Base-by-base conservation (phyloP, 306 rosid species). In the Begonia fuchsioides region DNA sequence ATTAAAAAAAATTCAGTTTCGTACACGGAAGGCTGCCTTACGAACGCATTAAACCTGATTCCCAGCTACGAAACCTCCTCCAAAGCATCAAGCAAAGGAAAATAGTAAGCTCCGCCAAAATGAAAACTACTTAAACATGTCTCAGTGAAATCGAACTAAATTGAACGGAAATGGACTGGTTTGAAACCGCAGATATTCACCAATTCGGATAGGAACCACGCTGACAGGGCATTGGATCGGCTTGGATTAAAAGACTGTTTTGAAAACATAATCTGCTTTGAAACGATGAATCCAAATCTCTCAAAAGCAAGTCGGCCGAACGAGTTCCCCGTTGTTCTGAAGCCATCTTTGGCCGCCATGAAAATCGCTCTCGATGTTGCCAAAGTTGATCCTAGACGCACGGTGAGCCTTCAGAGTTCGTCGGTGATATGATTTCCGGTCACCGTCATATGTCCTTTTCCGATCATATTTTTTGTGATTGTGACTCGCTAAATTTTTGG, bases 1-100 rank as follows among this genome's bases (percentile, higher is more conserved):
- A 3, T 56, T 52, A 43, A 54, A 43, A 17, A 20, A 0, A 32
- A 17, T 20, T 15, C 60, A 81, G 93, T 64, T 68, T 81, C 77
- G 93, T 88, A 15, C 97, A 88, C 80, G 97, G 95, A 57, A 88
- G 82, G 47, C 51, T 88, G 53, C 90, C 97, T 19, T 88, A 88
- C 61, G 79, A 84, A 5, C 55, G 61, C 40, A 81, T 88, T 72
- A 72, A 72, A 44, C 82, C 78, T 5, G 87, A 88, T 39, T 8
- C 49, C 47, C 86, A 72, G 51, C 75, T 88, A 53, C 84, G 78
- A 7, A 73, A 55, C 64, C 73, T 84, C 43, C 62, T 88, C 11
- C 59, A 62, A 10, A 45, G 77, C 56, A 79, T 88, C 59, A 49
- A 68, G 0, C 95, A 83, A 45, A 72, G 90, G 43, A 88, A 81